These are phyloP conservation scores for Dendrobium officinale DNA, from an alignment of 106 monocot genomes.

Conservation along the genomic window DNA sequence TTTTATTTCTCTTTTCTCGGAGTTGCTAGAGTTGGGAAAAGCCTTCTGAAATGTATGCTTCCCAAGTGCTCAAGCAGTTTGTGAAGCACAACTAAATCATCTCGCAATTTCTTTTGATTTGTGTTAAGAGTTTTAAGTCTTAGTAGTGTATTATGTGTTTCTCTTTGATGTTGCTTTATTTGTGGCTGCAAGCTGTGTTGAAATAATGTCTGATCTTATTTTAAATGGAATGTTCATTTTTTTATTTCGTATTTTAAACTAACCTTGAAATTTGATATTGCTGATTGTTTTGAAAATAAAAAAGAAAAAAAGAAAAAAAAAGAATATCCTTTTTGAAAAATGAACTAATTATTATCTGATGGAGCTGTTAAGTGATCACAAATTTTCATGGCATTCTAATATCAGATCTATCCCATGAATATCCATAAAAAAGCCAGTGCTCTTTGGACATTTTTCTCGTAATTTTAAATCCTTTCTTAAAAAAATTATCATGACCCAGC, in stretches of 20 bases:
- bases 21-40: not conserved
- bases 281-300: not conserved
- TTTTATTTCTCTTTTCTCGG: no score
- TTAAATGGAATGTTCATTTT: not conserved
- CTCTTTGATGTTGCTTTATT: not conserved
- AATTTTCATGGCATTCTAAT: not conserved
- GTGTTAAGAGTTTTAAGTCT: no score
- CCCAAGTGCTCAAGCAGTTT: not conserved
- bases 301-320: not conserved
- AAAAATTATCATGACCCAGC: not conserved
- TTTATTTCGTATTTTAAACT: not conserved
- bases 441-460: not conserved
- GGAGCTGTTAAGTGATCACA: not conserved
- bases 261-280: not conserved
- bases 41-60: not conserved
- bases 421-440: not conserved
- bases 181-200: not conserved
- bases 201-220: not conserved
- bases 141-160: no score
- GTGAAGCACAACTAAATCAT: not conserved
- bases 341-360: not conserved
- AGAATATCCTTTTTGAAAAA: not conserved
- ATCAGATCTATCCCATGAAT: not conserved
- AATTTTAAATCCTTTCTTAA: not conserved
- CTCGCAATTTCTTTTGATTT: no score